phyloP scores from a whole-genome alignment of 2,329 filamentous ascomycete genomes.

The Bipolaris oryzae region DNA sequence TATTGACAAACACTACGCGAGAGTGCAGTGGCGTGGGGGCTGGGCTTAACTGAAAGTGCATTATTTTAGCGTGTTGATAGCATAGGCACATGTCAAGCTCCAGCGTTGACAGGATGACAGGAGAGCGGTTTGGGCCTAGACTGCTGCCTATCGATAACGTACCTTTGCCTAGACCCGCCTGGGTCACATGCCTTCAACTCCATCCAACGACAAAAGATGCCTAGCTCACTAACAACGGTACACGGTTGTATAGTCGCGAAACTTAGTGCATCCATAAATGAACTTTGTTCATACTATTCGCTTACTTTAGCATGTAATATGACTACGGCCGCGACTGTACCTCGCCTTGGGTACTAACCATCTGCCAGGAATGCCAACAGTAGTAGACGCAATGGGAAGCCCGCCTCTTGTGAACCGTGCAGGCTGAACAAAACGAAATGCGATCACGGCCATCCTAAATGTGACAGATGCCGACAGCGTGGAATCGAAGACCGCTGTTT shows the following conservation, averaged over 20 bases:
- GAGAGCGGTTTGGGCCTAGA: neutral
- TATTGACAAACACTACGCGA: too few species aligned
- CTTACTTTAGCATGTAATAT: conserved; percentile 5
- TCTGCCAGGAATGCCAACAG: conserved; percentile 29
- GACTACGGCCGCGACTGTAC: neutral
- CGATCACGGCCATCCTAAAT: conserved; percentile 41
- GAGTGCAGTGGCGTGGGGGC: neutral
- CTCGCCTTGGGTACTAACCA: conserved; percentile 12
- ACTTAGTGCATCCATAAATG: neutral
- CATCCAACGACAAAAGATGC: neutral
- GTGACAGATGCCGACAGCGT: conserved; percentile 41
- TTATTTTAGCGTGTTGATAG: neutral
- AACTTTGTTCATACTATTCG: neutral
- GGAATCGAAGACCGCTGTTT: conserved; percentile 43
- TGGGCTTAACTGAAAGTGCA: neutral
- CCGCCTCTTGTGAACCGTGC: conserved; percentile 43
- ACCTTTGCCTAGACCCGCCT: neutral
- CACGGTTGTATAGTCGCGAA: neutral
- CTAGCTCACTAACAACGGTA: neutral
- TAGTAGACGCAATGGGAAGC: conserved; percentile 43
- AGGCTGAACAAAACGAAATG: conserved; percentile 44
- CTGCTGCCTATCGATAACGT: neutral
- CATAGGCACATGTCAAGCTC: neutral
- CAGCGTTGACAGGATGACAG: neutral
- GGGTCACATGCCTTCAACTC: neutral